Evolutionary conservation across 2,329 filamentous ascomycete genomes (phyloP).

Genomic region (Diaporthe sp.): DNA sequence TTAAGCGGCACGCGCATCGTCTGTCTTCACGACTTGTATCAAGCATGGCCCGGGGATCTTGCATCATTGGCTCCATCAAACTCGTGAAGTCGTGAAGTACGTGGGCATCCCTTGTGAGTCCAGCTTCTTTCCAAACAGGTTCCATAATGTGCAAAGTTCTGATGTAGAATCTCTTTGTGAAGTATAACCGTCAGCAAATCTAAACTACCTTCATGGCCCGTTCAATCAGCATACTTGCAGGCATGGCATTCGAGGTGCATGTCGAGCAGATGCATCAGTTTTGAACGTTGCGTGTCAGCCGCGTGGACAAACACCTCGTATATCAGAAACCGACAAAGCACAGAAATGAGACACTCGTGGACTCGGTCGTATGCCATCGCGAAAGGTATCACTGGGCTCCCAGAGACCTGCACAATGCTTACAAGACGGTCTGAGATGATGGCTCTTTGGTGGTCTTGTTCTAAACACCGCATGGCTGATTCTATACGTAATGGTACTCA

Average conservation of each 20-base stretch:
- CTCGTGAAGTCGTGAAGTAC: not conserved
- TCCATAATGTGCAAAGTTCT: not conserved
- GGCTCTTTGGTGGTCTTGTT: conserved; percentile 11
- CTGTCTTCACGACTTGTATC: not conserved
- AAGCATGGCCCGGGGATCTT: not conserved
- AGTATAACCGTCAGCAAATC: not conserved
- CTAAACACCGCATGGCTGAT: not conserved
- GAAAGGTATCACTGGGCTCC: not conserved
- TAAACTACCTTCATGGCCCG: not conserved
- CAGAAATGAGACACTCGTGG: conserved; percentile 18
- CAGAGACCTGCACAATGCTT: conserved; percentile 10
- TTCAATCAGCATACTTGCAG: not conserved
- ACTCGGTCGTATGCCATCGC: conserved; percentile 23
- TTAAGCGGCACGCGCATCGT: not conserved
- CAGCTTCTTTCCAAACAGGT: not conserved
- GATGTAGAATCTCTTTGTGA: not conserved
- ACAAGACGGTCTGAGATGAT: conserved; percentile 4
- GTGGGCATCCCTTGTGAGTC: not conserved
- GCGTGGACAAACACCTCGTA: conserved; percentile 8
- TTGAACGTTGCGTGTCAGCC: conserved; percentile 9
- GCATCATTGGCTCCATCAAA: not conserved
- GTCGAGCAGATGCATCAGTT: conserved; percentile 2
- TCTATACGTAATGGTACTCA: not conserved
- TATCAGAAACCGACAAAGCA: conserved; percentile 27
- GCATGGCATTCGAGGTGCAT: not conserved